Evolutionary conservation across 192 early-diverging fungal species (phyloP).

Genomic region (Rhizophagus sp.): DNA sequence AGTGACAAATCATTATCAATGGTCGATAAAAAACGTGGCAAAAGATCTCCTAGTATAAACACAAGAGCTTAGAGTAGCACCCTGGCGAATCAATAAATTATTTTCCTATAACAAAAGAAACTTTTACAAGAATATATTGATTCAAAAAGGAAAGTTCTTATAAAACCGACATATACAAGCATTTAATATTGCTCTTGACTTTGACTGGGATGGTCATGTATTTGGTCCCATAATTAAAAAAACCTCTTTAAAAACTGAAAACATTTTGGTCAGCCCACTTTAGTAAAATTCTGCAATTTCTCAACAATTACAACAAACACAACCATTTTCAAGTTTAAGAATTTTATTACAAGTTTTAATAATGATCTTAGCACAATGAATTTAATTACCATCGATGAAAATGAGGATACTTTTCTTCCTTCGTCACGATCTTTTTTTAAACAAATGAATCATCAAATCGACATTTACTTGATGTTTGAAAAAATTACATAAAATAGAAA

Average conservation of each 20-base stretch:
- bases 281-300: not conserved
- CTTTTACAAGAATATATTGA: conserved; percentile 24
- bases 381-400: conserved; percentile 5
- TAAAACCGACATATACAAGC: conserved; percentile 31
- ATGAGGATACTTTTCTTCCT: not conserved
- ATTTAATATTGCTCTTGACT: conserved; percentile 21
- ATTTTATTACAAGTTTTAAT: not conserved
- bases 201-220: conserved; percentile 18
- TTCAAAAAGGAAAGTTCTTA: conserved; percentile 18
- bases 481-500: too few species aligned
- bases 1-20: not conserved
- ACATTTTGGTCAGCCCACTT: not conserved
- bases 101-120: not conserved
- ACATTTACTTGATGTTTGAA: too few species aligned
- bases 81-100: conserved; percentile 20
- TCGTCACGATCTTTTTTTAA: not conserved
- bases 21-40: conserved; percentile 5
- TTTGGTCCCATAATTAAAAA: conserved; percentile 28
- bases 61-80: conserved; percentile 25
- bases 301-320: not conserved
- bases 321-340: not conserved
- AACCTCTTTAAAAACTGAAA: too few species aligned
- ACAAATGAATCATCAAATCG: too few species aligned
- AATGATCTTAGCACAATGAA: not conserved
- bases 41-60: conserved; percentile 11